These are phyloP conservation scores for Diaporthe vexans DNA, from an alignment of 2,329 filamentous ascomycete genomes.

Conservation along the genomic window DNA sequence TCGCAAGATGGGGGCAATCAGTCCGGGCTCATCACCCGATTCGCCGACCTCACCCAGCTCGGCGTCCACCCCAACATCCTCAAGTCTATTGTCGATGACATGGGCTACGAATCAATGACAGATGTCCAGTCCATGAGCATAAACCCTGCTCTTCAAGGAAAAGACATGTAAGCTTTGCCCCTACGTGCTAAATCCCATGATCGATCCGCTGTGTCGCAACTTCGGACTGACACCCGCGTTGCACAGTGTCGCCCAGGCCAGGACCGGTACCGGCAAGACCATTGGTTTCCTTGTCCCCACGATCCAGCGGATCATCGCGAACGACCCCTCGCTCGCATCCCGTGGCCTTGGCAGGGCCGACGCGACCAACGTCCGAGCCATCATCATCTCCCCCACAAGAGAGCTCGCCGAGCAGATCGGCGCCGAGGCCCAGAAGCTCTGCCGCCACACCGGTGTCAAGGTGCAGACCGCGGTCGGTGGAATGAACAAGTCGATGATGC, in stretches of 20 bases:
- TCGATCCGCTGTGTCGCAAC: background rate
- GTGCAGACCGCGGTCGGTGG: constrained; percentile 90
- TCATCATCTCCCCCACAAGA: constrained; percentile 84
- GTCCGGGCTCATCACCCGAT: constrained; percentile 53
- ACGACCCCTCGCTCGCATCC: constrained; percentile 72
- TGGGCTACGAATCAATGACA: constrained; percentile 90
- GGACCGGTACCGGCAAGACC: constrained; percentile 97
- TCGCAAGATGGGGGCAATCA: constrained; percentile 36
- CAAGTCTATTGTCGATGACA: constrained; percentile 75
- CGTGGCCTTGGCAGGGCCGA: constrained; percentile 50
- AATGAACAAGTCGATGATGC: constrained; percentile 79
- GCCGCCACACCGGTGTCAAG: constrained; percentile 73
- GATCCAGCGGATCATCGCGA: constrained; percentile 81
- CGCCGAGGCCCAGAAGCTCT: constrained; percentile 80
- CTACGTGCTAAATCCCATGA: background rate
- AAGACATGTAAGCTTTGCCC: constrained; percentile 77
- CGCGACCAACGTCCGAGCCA: constrained; percentile 74
- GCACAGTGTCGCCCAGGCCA: constrained; percentile 89
- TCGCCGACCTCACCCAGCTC: constrained; percentile 59
- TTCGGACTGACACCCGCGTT: constrained; percentile 44
- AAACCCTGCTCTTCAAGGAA: constrained; percentile 81
- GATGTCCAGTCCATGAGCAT: constrained; percentile 92
- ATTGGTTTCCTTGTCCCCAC: constrained; percentile 91
- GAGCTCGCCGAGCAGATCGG: constrained; percentile 87
- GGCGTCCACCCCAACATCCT: constrained; percentile 77